phyloP scores from a whole-genome alignment of 2,329 filamentous ascomycete species.

The Ophiostoma sp. region DNA sequence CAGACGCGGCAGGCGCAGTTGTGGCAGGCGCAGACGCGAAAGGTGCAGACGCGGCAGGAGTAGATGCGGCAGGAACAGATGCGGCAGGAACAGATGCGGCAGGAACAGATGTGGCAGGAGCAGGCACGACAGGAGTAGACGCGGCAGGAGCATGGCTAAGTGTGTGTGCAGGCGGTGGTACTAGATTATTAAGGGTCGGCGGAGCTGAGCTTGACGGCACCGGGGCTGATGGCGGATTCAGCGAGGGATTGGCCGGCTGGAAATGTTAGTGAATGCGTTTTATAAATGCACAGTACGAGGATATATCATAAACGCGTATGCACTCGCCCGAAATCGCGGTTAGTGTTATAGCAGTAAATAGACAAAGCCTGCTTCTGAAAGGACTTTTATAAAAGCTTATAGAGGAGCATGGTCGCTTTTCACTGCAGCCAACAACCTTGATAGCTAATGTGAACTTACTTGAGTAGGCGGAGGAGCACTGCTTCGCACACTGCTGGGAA shows the following conservation, averaged over 20 bases:
- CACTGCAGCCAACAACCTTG: too few relatives aligned
- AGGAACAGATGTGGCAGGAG: not conserved
- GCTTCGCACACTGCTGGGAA: not conserved
- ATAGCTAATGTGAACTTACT: not conserved
- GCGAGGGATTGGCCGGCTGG: not conserved
- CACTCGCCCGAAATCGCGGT: not conserved
- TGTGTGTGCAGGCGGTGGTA: not conserved
- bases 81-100: not conserved
- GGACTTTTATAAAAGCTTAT: too few relatives aligned
- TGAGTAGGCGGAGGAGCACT: not conserved
- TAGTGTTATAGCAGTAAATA: not conserved
- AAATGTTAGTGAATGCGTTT: not conserved
- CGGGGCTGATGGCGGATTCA: not conserved
- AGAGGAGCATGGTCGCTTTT: too few relatives aligned
- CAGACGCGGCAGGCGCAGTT: too few relatives aligned
- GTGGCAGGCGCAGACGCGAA: too few relatives aligned
- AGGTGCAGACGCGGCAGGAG: not conserved
- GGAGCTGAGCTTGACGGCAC: not conserved
- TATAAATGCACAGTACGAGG: not conserved
- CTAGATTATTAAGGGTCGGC: not conserved
- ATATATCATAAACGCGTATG: not conserved
- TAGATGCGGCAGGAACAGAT: not conserved
- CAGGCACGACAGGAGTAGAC: not conserved
- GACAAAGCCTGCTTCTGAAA: not conserved
- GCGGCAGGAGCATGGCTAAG: not conserved